Conservation (phyloP, 2,329 filamentous ascomycete genomes). For the Penicillium janthinellum region DNA sequence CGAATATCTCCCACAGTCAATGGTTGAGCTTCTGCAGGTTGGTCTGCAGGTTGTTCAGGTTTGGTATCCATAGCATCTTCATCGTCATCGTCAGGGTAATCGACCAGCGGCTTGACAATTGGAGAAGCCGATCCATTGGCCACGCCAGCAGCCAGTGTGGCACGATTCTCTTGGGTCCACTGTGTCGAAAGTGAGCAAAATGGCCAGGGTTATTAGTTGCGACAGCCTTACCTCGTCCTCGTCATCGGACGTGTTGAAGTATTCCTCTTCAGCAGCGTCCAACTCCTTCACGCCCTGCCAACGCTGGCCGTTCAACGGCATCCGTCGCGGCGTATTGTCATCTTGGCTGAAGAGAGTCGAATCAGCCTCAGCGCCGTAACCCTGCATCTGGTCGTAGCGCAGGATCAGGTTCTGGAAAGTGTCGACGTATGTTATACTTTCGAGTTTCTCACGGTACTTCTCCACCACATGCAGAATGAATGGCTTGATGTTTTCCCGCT, state of each 20-base stretch:
- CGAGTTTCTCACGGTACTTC: constrained; percentile 76
- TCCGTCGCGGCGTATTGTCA: constrained; percentile 54
- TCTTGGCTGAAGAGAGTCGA: constrained; percentile 69
- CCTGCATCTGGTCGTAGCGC: constrained; percentile 77
- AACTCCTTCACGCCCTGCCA: constrained; percentile 78
- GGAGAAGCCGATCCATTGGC: constrained; percentile 65
- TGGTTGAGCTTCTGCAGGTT: constrained; percentile 26
- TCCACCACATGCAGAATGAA: constrained; percentile 82
- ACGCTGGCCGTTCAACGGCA: constrained; percentile 58
- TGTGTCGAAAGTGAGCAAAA: constrained; percentile 9
- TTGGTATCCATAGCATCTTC: constrained; percentile 67
- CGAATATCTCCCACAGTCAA: constrained; percentile 28
- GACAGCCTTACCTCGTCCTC: constrained; percentile 63
- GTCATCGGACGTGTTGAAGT: constrained; percentile 88
- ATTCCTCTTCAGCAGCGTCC: constrained; percentile 85
- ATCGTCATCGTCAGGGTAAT: constrained; percentile 89
- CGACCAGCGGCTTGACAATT: constrained; percentile 73
- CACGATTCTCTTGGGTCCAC: constrained; percentile 44
- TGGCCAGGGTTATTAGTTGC: neutral
- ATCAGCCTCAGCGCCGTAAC: constrained; percentile 66
- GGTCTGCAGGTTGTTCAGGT: constrained; percentile 32
- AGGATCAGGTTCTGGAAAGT: constrained; percentile 77
- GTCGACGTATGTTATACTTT: constrained; percentile 76
- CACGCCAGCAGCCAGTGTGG: constrained; percentile 29
- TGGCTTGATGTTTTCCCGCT: constrained; percentile 76